phyloP scores from a whole-genome alignment of 176 grass and related monocot species.

The Aegilops tauschii region DNA sequence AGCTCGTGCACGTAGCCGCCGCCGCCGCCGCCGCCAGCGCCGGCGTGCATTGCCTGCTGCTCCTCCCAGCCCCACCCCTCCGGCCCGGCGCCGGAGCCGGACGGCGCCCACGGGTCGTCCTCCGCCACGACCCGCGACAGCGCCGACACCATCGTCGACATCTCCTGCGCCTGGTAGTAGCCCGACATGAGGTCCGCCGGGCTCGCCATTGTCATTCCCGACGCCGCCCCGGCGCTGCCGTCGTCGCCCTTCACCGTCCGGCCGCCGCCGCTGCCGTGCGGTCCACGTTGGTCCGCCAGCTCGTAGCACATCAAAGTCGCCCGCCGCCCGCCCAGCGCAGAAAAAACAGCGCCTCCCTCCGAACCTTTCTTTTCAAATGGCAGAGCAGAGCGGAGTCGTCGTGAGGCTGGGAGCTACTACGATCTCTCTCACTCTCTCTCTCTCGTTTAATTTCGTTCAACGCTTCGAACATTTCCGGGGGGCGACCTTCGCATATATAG shows the following conservation, averaged over 20 bases:
- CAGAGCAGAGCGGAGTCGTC: background rate
- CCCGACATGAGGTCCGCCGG: conserved; percentile 38
- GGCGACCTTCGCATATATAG: conserved; percentile 36
- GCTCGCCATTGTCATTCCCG: conserved; percentile 8
- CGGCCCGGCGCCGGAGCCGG: background rate
- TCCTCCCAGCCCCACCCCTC: conserved; percentile 15
- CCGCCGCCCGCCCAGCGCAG: too few relatives aligned
- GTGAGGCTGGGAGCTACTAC: background rate
- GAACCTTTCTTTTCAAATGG: background rate
- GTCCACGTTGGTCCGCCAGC: conserved; percentile 44
- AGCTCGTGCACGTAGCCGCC: conserved; percentile 25
- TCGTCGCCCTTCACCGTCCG: conserved; percentile 6
- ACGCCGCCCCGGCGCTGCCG: background rate
- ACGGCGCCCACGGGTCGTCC: conserved; percentile 18
- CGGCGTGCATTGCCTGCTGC: conserved; percentile 38
- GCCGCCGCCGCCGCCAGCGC: background rate
- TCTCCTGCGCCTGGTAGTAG: conserved; percentile 51
- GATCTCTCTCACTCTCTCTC: background rate
- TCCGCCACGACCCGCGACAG: conserved; percentile 58
- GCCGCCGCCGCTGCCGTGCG: background rate
- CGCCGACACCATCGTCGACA: conserved; percentile 73
- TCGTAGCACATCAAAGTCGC: conserved; percentile 40
- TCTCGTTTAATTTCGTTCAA: conserved; percentile 2
- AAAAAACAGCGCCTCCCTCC: background rate
- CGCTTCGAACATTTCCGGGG: conserved; percentile 20